Base-by-base conservation (phyloP, 352 stramenopile genomes). In the Phytopythium oedochilum region DNA sequence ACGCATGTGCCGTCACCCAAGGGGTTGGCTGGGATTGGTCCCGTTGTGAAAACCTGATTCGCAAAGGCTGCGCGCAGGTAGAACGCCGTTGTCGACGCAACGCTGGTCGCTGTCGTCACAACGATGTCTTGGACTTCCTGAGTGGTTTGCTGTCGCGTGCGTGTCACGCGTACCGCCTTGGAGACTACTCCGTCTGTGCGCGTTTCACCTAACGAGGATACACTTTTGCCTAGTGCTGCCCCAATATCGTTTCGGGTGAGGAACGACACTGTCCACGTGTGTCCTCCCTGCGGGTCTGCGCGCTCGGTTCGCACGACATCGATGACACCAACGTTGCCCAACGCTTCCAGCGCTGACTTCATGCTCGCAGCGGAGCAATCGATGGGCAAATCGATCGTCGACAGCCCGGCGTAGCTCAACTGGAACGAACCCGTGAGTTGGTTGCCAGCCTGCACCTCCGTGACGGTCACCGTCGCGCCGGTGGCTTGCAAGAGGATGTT, bases 201-300 rank as follows among this genome's bases (percentile, higher is more conserved):
- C 5, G 78, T 81, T 53, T 94, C 86, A 0, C 40, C 68, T 2
- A 94, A 58, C 7, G 61, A 59, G 0, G 67, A 64, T 1, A 69
- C 28, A 14, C 68, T 63, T 11, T 22, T 68, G 15, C 48, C 60
- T 18, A 96, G 60, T 9, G 71, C 43, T 3, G 28, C 8, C 2
- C 92, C 31, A 1, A 64, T 55, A 3, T 85, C 86, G 55, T 79
- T 75, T n/a, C 71, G 45, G 15, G 81, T 92, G 39, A 96, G 63
- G 56, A 98, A 98, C 25, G 87, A 96, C 15, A 99, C 76, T n/a
- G 84, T 96, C 94, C 94, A 99, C 48, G 83, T 97, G 68, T 93
- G 98, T 0, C 92, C 92, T 6, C 82, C 83, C 57, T 97, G 83
- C 6, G 77, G 64, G 61, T 97, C 87, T 5, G 89, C 66, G 4